Percentiles rank a stretch among this genome's conserved stretches.
Evolutionary conservation across 2,329 filamentous ascomycete species (phyloP).

Genomic region (Colletotrichum graminicola): DNA sequence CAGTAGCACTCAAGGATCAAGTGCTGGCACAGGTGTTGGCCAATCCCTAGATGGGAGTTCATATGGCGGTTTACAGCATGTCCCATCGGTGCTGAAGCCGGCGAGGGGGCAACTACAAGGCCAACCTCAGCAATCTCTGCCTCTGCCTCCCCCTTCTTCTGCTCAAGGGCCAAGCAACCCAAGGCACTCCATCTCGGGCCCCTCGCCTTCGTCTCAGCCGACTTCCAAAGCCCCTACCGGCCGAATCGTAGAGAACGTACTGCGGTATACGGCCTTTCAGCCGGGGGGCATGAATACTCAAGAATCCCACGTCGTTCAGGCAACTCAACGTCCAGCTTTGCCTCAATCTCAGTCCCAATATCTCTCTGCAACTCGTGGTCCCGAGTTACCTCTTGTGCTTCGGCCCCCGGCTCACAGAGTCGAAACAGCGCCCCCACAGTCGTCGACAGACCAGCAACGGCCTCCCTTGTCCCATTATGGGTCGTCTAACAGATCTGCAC

Average conservation of each 20-base stretch:
- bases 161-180: background rate
- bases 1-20: background rate
- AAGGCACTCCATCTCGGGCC: background rate
- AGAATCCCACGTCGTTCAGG: no score
- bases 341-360: slow-evolving; percentile 2
- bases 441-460: background rate
- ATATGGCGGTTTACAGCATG: slow-evolving; percentile 36
- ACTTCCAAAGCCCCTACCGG: background rate
- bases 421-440: slow-evolving; percentile 21
- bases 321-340: background rate
- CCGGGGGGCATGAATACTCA: background rate
- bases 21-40: background rate
- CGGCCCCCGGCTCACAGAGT: slow-evolving; percentile 28
- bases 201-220: background rate
- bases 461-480: background rate
- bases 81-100: slow-evolving; percentile 49
- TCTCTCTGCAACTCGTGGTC: background rate
- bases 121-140: background rate
- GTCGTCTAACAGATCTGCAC: background rate
- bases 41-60: background rate
- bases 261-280: slow-evolving; percentile 17
- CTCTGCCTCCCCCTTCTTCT: background rate
- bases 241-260: background rate
- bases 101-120: slow-evolving; percentile 44
- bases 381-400: background rate